Percentiles rank a stretch among this genome's conserved stretches.
Conservation (phyloP, 2,329 filamentous ascomycete genomes). For the Fusarium sp. region DNA sequence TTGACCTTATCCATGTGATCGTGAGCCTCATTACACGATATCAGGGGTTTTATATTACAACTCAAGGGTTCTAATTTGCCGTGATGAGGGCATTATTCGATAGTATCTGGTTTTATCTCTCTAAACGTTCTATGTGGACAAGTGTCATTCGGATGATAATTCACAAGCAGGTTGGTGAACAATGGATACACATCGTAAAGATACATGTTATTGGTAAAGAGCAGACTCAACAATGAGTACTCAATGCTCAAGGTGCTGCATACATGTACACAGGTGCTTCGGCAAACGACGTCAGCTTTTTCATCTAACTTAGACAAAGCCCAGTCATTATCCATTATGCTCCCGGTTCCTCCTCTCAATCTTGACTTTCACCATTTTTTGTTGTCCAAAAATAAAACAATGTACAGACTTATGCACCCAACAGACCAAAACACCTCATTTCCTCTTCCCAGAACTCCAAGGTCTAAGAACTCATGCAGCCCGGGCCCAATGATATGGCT, state of each 20-base stretch:
- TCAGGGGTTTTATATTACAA: slow-evolving; percentile 26
- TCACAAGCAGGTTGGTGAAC: neutral
- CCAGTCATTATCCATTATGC: slow-evolving; percentile 17
- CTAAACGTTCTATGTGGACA: neutral
- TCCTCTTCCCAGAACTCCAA: slow-evolving; percentile 5
- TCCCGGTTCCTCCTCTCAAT: neutral
- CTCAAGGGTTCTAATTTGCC: neutral
- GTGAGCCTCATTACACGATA: slow-evolving; percentile 28
- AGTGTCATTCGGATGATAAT: neutral
- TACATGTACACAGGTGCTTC: slow-evolving; percentile 36
- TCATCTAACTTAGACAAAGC: slow-evolving; percentile 1
- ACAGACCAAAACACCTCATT: slow-evolving; percentile 6
- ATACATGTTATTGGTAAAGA: slow-evolving; percentile 5
- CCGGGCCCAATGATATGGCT: neutral
- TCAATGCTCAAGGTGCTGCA: slow-evolving; percentile 5
- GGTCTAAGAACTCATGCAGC: slow-evolving; percentile 28
- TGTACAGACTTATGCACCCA: slow-evolving; percentile 30
- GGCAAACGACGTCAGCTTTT: slow-evolving; percentile 8
- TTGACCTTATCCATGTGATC: slow-evolving; percentile 13
- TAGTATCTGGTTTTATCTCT: neutral
- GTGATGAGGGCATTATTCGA: neutral
- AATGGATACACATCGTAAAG: neutral
- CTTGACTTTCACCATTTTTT: slow-evolving; percentile 21
- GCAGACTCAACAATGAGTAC: neutral
- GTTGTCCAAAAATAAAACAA: slow-evolving; percentile 5